These are phyloP conservation scores for Rhynchospora pubera DNA, from an alignment of 176 grass and related monocot species.

Conservation along the genomic window DNA sequence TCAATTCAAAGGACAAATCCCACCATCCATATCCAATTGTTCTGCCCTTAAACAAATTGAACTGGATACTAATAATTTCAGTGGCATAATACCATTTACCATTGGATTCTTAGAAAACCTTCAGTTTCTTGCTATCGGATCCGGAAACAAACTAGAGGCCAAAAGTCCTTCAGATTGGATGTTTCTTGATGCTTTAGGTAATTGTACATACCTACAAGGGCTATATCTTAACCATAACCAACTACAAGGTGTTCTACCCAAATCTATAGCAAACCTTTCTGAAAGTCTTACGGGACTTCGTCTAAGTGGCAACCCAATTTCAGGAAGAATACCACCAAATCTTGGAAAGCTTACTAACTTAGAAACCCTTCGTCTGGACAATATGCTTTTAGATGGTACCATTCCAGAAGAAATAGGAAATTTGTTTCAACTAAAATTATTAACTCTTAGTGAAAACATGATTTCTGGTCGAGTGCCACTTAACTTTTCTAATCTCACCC, in stretches of 20 bases:
- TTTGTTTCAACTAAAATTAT: not conserved
- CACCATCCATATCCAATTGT: conserved; percentile 19
- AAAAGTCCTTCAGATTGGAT: conserved; percentile 10
- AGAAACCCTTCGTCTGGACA: not conserved
- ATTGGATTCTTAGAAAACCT: conserved; percentile 11
- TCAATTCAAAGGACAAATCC: conserved; percentile 2
- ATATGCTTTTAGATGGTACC: conserved; percentile 6
- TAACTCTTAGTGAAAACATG: conserved; percentile 4
- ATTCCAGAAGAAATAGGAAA: conserved; percentile 25
- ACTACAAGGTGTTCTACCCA: conserved; percentile 18
- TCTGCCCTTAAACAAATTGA: not conserved
- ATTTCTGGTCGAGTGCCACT: conserved; percentile 16
- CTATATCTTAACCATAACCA: conserved; percentile 6
- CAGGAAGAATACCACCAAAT: conserved; percentile 8
- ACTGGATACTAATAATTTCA: conserved; percentile 7
- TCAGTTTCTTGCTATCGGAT: not conserved
- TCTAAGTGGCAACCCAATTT: conserved; percentile 13
- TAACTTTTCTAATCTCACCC: conserved; percentile 23
- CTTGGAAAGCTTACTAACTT: conserved; percentile 16
- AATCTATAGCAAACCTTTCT: conserved; percentile 24
- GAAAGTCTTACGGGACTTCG: not conserved
- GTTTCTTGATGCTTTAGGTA: conserved; percentile 18
- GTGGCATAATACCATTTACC: conserved; percentile 5
- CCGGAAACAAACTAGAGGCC: conserved; percentile 6
- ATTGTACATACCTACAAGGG: conserved; percentile 1